Evolutionary conservation across 2,329 filamentous ascomycete genomes (phyloP).

Genomic region (Colletotrichum musae): DNA sequence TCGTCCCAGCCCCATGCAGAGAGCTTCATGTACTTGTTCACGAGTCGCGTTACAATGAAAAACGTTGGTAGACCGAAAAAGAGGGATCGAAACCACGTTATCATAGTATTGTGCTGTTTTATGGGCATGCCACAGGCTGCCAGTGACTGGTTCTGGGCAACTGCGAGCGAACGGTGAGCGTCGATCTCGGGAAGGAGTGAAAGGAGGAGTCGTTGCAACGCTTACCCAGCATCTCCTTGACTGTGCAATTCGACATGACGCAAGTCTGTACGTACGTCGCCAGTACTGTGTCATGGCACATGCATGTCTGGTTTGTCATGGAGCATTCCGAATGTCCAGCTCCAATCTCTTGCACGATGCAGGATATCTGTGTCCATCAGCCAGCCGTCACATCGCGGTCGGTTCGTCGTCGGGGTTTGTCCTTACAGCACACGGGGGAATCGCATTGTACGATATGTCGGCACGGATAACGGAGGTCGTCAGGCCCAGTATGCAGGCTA

Average conservation of each 20-base stretch:
- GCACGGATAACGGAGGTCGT: not conserved
- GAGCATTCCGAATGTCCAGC: conserved; percentile 20
- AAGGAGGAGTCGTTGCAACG: not conserved
- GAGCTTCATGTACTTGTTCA: conserved; percentile 34
- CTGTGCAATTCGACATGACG: conserved; percentile 28
- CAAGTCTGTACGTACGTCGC: conserved; percentile 27
- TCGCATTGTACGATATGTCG: conserved; percentile 7
- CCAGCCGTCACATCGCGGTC: no score
- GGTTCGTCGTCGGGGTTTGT: not conserved
- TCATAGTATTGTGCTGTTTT: not conserved
- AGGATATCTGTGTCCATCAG: conserved; percentile 23
- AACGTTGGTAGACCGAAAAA: conserved; percentile 20
- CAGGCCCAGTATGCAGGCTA: conserved; percentile 26
- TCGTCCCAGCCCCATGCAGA: conserved; percentile 37
- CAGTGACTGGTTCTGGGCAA: conserved; percentile 15
- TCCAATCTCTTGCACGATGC: conserved; percentile 29
- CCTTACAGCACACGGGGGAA: conserved; percentile 32
- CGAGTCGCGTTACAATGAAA: conserved; percentile 14
- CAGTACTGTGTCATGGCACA: conserved; percentile 25
- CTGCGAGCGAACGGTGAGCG: conserved; percentile 2
- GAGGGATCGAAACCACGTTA: conserved; percentile 18
- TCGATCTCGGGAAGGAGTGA: no score
- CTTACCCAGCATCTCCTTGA: conserved; percentile 36
- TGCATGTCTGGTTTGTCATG: conserved; percentile 32
- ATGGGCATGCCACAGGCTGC: conserved; percentile 28